Base-by-base conservation (phyloP, 73 alveolate genomes). In the Effrenium voratum region DNA sequence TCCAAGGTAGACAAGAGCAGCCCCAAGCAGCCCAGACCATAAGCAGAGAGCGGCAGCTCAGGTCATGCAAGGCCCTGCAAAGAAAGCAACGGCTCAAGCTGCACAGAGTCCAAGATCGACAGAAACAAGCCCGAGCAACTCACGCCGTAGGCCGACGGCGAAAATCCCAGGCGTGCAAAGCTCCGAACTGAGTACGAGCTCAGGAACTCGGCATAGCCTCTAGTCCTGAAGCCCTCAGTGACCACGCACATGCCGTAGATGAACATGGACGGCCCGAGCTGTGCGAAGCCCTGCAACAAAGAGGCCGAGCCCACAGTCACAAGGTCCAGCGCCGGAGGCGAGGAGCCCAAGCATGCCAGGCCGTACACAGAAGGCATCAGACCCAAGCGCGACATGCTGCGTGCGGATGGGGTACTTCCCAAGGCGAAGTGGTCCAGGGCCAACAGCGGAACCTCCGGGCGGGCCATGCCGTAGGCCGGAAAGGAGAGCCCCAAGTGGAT, bases 181-280 rank as follows among this genome's bases (percentile, higher is more conserved):
- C 98, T 92, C 40, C 98, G 59, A 91, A 90, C 97, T 13, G 87
- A 90, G 87, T 90, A 90, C 97, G 97, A 90, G 97, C 97, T 90
- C 41, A 75, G n/a, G 73, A 90, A 90, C 87, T 90, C 97, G 87
- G 97, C 97, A 90, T 90, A 90, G 86, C 97, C 97, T 68, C 97
- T 43, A 34, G 97, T 90, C 76, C 97, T 36, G 44, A 90, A 90
- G 87, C 97, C 97, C 43, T 90, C 97, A 38, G 97, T 90, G 88
- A 90, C 97, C 47, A 90, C 97, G 40, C 97, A 90, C 97, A 90
- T 90, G 46, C 97, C 97, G 44, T 90, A 90, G 44, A 45, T 90
- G 87, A 59, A 90, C 87, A 32, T 90, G 40, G 59, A 32, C 36
- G 70, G 34, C 46, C 46, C 98, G 22, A 46, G 98, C 60, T 50